Conservation (phyloP, 164 flowering plant genomes). For the Akebia trifoliata region DNA sequence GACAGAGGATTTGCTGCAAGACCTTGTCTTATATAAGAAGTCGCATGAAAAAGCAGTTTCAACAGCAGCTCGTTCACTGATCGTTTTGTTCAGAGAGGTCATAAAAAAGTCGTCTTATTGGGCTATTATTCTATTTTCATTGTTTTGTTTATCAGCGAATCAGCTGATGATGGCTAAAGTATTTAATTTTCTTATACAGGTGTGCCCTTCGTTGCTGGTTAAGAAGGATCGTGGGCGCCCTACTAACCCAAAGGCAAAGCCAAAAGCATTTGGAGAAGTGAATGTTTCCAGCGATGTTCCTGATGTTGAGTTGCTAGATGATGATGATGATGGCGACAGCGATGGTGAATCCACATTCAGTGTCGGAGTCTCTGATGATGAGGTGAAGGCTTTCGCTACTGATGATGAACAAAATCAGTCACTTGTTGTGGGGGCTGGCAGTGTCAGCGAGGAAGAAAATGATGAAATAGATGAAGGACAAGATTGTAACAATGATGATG, state of each 20-base stretch:
- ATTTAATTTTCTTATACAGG: conserved; percentile 37
- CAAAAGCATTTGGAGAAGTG: conserved; percentile 86
- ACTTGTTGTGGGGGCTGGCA: not conserved
- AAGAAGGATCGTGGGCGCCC: conserved; percentile 95
- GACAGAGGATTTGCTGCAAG: conserved; percentile 95
- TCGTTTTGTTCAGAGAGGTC: conserved; percentile 83
- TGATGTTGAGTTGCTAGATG: conserved; percentile 60
- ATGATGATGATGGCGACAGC: conserved; percentile 21
- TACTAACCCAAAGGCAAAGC: conserved; percentile 69
- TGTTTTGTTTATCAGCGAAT: not conserved
- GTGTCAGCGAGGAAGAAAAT: conserved; percentile 5
- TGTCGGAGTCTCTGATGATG: conserved; percentile 23
- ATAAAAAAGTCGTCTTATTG: not conserved
- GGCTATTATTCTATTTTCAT: not conserved
- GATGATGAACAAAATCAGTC: conserved; percentile 21
- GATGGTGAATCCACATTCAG: conserved; percentile 19
- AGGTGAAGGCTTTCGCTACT: conserved; percentile 19
- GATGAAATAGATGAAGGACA: conserved; percentile 18
- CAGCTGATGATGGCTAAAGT: not conserved
- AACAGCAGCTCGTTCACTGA: conserved; percentile 77
- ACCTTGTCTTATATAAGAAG: conserved; percentile 82
- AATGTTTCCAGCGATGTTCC: conserved; percentile 56
- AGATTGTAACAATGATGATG: conserved; percentile 10
- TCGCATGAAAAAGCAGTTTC: conserved; percentile 89
- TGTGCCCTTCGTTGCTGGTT: conserved; percentile 75